A percentile compares a stretch with the other conserved stretches of the same genome.
Evolutionary conservation across 495 filamentous ascomycete species (phyloP).

Genomic region (Neurospora tetrasperma): DNA sequence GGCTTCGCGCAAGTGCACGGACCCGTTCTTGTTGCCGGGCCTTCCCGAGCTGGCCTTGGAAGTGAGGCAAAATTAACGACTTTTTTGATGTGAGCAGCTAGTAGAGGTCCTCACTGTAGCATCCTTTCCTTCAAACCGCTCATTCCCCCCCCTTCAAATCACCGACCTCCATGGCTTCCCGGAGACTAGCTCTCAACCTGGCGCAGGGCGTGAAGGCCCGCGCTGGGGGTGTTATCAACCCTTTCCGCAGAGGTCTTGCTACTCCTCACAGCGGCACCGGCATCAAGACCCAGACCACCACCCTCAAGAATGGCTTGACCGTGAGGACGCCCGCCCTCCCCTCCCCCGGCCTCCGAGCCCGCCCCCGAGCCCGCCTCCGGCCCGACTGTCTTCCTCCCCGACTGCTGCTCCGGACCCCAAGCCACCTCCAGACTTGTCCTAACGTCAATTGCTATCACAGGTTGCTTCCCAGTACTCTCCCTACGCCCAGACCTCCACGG

Average conservation of each 20-base stretch:
- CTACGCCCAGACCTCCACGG: slow-evolving; percentile 96
- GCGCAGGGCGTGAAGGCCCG: slow-evolving; percentile 77
- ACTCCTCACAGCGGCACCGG: slow-evolving; percentile 53
- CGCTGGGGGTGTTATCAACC: slow-evolving; percentile 57
- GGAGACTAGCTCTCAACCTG: slow-evolving; percentile 83
- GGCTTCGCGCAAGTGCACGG: background rate
- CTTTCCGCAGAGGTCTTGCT: slow-evolving; percentile 73
- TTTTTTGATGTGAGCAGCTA: slow-evolving; percentile 21
- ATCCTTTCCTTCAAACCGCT: slow-evolving; percentile 35
- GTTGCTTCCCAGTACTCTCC: slow-evolving; percentile 97
- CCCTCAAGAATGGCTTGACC: slow-evolving; percentile 91
- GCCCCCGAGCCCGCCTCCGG: background rate
- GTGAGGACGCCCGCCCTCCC: slow-evolving; percentile 42
- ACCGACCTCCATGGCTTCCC: slow-evolving; percentile 72
- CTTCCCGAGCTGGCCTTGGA: slow-evolving; percentile 25
- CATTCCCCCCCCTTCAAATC: slow-evolving; percentile 25
- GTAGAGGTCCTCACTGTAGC: slow-evolving; percentile 2
- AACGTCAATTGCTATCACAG: slow-evolving; percentile 42
- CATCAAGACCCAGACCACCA: slow-evolving; percentile 86
- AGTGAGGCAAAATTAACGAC: slow-evolving; percentile 28
- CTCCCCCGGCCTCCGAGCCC: background rate
- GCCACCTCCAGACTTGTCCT: slow-evolving; percentile 11
- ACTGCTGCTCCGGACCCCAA: background rate
- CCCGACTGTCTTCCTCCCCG: slow-evolving; percentile 20
- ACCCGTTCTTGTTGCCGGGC: slow-evolving; percentile 8